These are phyloP conservation scores for Paecilomyces fulvus DNA, from an alignment of 2,329 filamentous ascomycete genomes.

Conservation along the genomic window DNA sequence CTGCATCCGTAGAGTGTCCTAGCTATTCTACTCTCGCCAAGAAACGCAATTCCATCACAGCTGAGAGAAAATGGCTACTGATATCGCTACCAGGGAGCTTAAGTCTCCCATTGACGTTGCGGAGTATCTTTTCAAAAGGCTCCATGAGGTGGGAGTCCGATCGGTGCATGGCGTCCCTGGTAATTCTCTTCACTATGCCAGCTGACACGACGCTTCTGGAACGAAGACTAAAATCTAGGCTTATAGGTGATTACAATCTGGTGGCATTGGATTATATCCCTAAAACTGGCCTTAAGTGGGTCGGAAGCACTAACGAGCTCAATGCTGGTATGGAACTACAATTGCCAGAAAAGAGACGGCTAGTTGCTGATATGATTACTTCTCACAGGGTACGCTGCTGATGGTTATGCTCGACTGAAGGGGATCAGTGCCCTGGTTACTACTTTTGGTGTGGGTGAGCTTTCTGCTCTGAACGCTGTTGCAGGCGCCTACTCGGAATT, in stretches of 20 bases:
- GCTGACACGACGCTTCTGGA: background rate
- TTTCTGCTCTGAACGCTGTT: slow-evolving; percentile 64
- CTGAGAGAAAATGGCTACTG: slow-evolving; percentile 14
- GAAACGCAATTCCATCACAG: background rate
- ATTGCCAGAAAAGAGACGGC: background rate
- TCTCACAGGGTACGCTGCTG: slow-evolving; percentile 57
- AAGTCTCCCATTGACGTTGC: slow-evolving; percentile 37
- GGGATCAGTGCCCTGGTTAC: slow-evolving; percentile 61
- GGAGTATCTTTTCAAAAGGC: slow-evolving; percentile 43
- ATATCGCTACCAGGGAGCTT: slow-evolving; percentile 37
- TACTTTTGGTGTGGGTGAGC: slow-evolving; percentile 62
- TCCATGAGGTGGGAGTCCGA: slow-evolving; percentile 42
- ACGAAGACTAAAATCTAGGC: background rate
- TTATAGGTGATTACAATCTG: slow-evolving; percentile 57
- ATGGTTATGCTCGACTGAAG: slow-evolving; percentile 65
- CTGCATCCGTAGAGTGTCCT: background rate
- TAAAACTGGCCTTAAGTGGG: slow-evolving; percentile 47
- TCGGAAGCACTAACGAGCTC: slow-evolving; percentile 55
- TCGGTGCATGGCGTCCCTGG: slow-evolving; percentile 46
- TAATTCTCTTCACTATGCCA: slow-evolving; percentile 26
- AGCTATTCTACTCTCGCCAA: background rate
- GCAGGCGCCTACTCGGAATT: slow-evolving; percentile 68
- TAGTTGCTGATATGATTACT: background rate
- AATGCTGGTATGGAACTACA: slow-evolving; percentile 43
- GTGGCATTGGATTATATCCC: slow-evolving; percentile 50